Conservation (phyloP, 23 red algal species). For the Gracilariopsis chorda region DNA sequence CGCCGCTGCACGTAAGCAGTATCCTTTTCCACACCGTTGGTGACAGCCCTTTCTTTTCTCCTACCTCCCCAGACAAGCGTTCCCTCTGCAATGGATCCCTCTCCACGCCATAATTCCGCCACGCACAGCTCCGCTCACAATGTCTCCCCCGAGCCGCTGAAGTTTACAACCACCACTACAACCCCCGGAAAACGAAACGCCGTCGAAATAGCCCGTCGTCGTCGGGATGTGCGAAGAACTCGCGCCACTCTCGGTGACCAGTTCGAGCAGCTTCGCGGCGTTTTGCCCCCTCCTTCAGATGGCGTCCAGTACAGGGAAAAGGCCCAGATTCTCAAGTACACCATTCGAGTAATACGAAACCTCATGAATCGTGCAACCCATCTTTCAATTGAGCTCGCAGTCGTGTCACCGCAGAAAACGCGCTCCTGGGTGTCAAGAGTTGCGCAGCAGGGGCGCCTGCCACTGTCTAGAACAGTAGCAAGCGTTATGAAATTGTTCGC, state of each 20-base stretch:
- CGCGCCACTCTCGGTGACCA: constrained; percentile 57
- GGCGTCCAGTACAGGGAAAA: constrained; percentile 32
- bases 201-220: not conserved
- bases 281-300: constrained; percentile 19
- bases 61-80: no score
- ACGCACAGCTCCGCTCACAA: no score
- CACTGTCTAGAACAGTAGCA: constrained; percentile 22
- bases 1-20: no score
- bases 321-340: constrained; percentile 55
- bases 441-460: not conserved
- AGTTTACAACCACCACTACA: no score
- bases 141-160: no score
- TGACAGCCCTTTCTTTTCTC: no score
- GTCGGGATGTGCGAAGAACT: constrained; percentile 21
- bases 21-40: no score
- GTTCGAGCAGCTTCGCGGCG: constrained; percentile 64
- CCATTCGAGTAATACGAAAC: constrained; percentile 9
- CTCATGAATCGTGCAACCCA: constrained; percentile 43
- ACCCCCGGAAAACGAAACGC: no score
- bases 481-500: constrained; percentile 76
- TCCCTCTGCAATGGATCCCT: no score
- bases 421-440: constrained; percentile 46
- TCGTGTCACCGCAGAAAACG: constrained; percentile 29
- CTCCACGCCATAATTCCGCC: no score
- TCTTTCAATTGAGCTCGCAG: constrained; percentile 62